A percentile compares a stretch with the other conserved stretches of the same genome.
phyloP scores from a whole-genome alignment of 1,139 yeast species.

The Hemisphaericaspora lyxosophila region DNA sequence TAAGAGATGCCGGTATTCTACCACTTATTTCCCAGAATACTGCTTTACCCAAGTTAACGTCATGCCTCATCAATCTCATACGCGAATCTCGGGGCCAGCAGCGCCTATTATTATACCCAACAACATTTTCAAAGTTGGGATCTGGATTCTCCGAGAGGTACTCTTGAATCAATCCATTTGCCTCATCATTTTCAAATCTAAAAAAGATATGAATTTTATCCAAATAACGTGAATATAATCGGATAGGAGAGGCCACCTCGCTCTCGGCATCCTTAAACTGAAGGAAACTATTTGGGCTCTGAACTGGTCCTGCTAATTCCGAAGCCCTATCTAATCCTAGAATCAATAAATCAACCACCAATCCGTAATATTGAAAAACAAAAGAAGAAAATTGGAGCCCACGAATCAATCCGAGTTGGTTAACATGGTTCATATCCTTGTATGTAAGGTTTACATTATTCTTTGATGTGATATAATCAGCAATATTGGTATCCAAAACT shows the following conservation, averaged over 20 bases:
- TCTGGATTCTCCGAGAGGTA: slow-evolving; percentile 85
- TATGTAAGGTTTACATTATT: slow-evolving; percentile 79
- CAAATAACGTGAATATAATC: slow-evolving; percentile 78
- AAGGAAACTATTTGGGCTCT: slow-evolving; percentile 71
- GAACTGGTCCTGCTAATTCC: slow-evolving; percentile 80
- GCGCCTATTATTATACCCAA: slow-evolving; percentile 82
- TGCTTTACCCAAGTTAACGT: slow-evolving; percentile 90
- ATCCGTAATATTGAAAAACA: slow-evolving; percentile 85
- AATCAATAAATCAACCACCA: slow-evolving; percentile 76
- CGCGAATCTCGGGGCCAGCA: slow-evolving; percentile 96
- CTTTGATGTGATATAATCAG: slow-evolving; percentile 92
- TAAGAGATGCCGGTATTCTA: slow-evolving; percentile 74
- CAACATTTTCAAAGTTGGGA: slow-evolving; percentile 83
- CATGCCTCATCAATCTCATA: slow-evolving; percentile 88
- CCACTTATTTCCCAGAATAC: slow-evolving; percentile 86
- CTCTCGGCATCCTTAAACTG: slow-evolving; percentile 61
- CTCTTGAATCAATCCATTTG: slow-evolving; percentile 73
- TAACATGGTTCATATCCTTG: slow-evolving; percentile 94
- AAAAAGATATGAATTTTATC: slow-evolving; percentile 81
- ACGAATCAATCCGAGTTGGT: slow-evolving; percentile 81
- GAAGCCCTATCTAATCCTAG: slow-evolving; percentile 85
- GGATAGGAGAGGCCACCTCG: slow-evolving; percentile 69
- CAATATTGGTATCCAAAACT: slow-evolving; percentile 85
- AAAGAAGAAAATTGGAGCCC: slow-evolving; percentile 92
- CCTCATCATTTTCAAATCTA: slow-evolving; percentile 70